Conservation (phyloP, 108 stramenopile species). For the Fragilaria crotonensis region DNA sequence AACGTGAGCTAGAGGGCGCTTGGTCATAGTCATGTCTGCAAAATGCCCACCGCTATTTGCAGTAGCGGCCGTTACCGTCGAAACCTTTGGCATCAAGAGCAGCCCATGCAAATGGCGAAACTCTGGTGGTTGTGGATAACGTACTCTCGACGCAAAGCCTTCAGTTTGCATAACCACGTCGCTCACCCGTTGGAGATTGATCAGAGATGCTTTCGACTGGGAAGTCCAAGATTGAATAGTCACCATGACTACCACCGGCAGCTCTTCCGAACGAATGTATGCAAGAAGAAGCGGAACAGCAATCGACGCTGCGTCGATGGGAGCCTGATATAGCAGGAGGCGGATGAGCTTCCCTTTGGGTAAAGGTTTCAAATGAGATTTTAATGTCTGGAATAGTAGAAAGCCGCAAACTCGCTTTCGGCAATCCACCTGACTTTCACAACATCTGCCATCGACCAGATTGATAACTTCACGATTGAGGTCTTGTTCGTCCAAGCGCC, state of each 20-base stretch:
- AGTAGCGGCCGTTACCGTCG: conserved; percentile 40
- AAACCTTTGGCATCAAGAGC: conserved; percentile 53
- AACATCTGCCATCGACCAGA: background rate
- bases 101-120: conserved; percentile 72
- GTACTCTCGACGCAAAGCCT: conserved; percentile 38
- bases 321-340: conserved; percentile 47
- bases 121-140: conserved; percentile 67
- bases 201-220: conserved; percentile 1
- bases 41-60: conserved; percentile 43
- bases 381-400: background rate
- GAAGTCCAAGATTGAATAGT: conserved; percentile 40
- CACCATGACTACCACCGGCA: conserved; percentile 63
- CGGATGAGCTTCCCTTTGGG: conserved; percentile 38
- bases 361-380: background rate
- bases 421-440: background rate
- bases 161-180: conserved; percentile 49
- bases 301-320: conserved; percentile 27
- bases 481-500: conserved; percentile 51
- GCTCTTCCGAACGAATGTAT: conserved; percentile 44
- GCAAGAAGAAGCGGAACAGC: conserved; percentile 63
- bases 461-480: background rate
- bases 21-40: conserved; percentile 48
- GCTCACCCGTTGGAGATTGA: conserved; percentile 10
- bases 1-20: conserved; percentile 51
- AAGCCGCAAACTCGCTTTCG: background rate